Conservation (phyloP, 2,329 filamentous ascomycete genomes). For the Nemania bipapillata region DNA sequence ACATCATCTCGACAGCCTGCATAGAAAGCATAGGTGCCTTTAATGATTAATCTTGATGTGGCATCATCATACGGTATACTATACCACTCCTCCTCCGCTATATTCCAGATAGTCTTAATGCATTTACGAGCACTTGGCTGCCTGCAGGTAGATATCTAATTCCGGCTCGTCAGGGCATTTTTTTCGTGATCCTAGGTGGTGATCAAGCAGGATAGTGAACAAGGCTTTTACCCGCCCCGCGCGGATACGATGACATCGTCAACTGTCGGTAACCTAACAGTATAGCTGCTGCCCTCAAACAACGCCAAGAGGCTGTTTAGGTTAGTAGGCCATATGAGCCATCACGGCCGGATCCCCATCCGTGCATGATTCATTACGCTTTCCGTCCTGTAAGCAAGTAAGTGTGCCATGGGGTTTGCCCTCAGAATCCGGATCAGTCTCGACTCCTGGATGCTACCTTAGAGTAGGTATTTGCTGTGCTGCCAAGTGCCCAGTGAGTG, state of each 20-base stretch:
- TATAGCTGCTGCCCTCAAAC: constrained; percentile 11
- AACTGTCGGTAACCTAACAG: constrained; percentile 18
- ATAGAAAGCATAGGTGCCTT: too few species aligned
- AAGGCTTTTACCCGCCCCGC: constrained; percentile 37
- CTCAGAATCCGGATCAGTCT: constrained; percentile 22
- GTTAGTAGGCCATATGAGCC: constrained; percentile 31
- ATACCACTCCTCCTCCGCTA: too few species aligned
- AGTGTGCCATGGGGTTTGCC: background rate
- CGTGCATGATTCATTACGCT: constrained; percentile 41
- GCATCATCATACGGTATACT: too few species aligned
- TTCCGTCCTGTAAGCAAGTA: constrained; percentile 31
- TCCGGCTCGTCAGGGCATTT: constrained; percentile 2
- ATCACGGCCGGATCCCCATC: constrained; percentile 43
- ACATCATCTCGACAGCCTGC: background rate
- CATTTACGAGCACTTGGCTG: background rate
- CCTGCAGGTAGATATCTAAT: background rate
- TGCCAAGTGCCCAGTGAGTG: too few species aligned
- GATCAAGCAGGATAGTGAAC: constrained; percentile 44
- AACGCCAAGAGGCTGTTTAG: constrained; percentile 20
- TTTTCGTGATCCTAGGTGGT: constrained; percentile 38
- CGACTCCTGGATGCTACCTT: constrained; percentile 15
- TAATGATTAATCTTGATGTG: too few species aligned
- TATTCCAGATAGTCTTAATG: too few species aligned
- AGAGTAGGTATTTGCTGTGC: background rate
- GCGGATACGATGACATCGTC: constrained; percentile 1